A percentile compares a stretch with the other conserved stretches of the same genome.
Evolutionary conservation across 176 grass and related monocot genomes (phyloP).

Genomic region (Bolboschoenus planiculmis): DNA sequence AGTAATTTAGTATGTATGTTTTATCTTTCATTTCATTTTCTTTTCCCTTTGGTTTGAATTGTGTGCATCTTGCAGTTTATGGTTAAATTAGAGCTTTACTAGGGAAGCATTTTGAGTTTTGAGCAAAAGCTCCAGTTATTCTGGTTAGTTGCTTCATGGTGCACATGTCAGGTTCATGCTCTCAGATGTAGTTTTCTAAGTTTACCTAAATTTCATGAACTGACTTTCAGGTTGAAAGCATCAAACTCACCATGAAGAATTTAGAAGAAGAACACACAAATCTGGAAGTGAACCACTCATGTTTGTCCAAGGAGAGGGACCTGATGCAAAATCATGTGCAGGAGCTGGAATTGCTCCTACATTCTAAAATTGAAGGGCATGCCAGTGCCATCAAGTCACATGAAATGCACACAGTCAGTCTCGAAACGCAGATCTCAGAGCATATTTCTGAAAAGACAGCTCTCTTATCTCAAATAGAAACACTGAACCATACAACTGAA

Average conservation of each 20-base stretch:
- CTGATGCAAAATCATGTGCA: conserved; percentile 44
- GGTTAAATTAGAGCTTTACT: conserved; percentile 3
- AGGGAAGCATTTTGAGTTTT: background rate
- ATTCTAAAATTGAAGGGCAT: conserved; percentile 40
- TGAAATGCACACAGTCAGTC: conserved; percentile 28
- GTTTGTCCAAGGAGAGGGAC: conserved; percentile 56
- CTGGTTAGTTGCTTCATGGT: background rate
- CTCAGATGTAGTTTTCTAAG: background rate
- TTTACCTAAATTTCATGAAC: conserved; percentile 2
- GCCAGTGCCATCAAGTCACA: conserved; percentile 35
- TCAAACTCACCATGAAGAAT: conserved; percentile 38
- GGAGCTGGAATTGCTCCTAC: conserved; percentile 53
- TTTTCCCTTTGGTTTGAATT: background rate
- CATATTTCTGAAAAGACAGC: conserved; percentile 41
- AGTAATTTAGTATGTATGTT: background rate
- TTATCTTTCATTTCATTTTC: background rate
- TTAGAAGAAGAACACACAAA: conserved; percentile 46
- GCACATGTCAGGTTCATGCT: background rate
- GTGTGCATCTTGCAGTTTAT: background rate
- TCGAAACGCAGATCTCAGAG: conserved; percentile 42
- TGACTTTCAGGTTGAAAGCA: conserved; percentile 30
- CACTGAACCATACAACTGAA: conserved; percentile 58
- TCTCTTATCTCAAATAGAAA: conserved; percentile 49
- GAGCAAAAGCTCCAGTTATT: background rate
- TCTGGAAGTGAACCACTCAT: conserved; percentile 42